Evolutionary conservation across 768 basidiomycete genomes (phyloP).

Genomic region (Podaxis rugospora): DNA sequence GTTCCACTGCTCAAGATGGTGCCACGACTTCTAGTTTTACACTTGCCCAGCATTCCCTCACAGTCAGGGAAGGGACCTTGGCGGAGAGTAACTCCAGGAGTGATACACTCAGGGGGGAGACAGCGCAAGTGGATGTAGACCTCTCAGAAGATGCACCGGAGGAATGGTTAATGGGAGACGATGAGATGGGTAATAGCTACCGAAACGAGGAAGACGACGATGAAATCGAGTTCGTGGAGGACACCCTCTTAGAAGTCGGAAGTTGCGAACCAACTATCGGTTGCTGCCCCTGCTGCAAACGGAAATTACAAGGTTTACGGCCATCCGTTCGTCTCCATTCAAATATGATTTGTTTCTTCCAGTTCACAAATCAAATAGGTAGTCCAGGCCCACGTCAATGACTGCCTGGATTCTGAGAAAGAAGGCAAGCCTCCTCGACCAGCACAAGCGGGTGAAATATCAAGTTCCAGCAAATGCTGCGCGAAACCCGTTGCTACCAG

Average conservation of each 20-base stretch:
- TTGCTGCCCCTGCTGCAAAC: conserved; percentile 26
- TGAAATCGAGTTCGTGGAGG: conserved; percentile 10
- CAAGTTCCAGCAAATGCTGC: conserved; percentile 7
- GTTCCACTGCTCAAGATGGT: neutral
- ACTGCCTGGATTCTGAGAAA: neutral
- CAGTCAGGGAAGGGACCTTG: neutral
- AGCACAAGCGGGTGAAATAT: neutral
- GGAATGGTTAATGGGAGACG: conserved; percentile 49
- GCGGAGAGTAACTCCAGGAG: neutral
- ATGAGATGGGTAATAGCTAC: conserved; percentile 34
- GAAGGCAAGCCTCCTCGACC: neutral
- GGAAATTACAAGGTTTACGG: conserved; percentile 15
- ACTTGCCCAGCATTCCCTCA: neutral
- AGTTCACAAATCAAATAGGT: neutral
- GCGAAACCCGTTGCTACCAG: conserved; percentile 17
- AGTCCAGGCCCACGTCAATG: neutral
- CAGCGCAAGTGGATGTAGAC: conserved; percentile 22
- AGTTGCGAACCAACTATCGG: neutral
- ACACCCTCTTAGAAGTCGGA: neutral
- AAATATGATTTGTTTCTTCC: neutral
- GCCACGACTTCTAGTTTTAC: neutral
- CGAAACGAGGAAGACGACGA: conserved; percentile 22
- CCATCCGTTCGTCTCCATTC: neutral
- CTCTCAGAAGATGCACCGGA: conserved; percentile 50
- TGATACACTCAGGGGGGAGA: neutral